Percentiles rank a stretch among this genome's conserved stretches.
Evolutionary conservation across 768 basidiomycete genomes (phyloP).

Genomic region (Suillus sp.): DNA sequence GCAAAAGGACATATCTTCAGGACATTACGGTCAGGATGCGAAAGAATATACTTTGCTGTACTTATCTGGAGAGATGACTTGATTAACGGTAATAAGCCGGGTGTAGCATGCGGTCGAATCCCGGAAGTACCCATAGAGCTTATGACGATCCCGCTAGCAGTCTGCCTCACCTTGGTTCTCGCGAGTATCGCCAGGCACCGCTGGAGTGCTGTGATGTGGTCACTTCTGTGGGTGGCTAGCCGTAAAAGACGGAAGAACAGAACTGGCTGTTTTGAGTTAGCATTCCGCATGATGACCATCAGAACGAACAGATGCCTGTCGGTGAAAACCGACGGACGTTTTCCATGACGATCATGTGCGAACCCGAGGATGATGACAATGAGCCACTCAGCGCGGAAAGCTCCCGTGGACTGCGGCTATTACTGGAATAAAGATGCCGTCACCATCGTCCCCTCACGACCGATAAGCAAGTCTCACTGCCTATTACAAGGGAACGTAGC

Average conservation of each 20-base stretch:
- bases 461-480: conserved; percentile 10
- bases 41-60: background rate
- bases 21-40: background rate
- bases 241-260: background rate
- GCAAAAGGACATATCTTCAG: background rate
- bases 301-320: background rate
- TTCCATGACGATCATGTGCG: background rate
- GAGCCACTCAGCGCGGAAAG: conserved; percentile 3
- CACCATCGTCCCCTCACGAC: conserved; percentile 7
- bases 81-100: background rate
- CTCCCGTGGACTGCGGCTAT: conserved; percentile 1
- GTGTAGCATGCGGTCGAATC: background rate
- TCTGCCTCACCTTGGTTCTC: background rate
- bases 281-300: background rate
- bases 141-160: background rate
- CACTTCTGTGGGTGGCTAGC: background rate
- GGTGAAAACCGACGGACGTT: background rate
- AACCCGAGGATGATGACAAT: conserved; percentile 4
- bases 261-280: background rate
- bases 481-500: background rate
- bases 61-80: background rate
- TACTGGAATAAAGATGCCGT: background rate
- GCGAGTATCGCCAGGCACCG: background rate
- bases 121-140: background rate
- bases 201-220: background rate